Evolutionary conservation across 352 stramenopile genomes (phyloP), one percentile per base, ranked within the genome.

Genomic region (Phytopythium vexans): DNA sequence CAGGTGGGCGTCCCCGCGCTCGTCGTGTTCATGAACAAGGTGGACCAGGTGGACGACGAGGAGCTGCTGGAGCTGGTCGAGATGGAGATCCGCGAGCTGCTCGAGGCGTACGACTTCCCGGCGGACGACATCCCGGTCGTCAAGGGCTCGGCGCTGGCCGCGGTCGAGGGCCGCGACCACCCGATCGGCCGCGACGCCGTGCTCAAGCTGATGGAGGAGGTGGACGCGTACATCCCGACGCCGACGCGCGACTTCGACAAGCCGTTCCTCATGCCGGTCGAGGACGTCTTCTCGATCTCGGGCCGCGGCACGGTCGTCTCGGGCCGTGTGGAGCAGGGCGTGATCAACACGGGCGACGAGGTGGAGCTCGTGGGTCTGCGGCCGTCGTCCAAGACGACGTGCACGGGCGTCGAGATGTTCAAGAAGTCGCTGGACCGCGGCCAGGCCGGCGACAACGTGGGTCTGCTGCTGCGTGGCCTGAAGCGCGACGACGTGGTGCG

Each of bases 21-120:
- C 8, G 95, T 98, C 35, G 94, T 98, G 11, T 98, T 98, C 69
- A 78, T 99, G 57, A 99, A 99, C 78, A 99, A 99, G 72, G 83
- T 94, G 9, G 34, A 12, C 32, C 48, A 58, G 14, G 50, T 61
- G 34, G 48, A 31, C 35, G 38, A 58, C 8, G 8, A 15, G 9
- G 40, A 46, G 12, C 52, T 66, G 6, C 8, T 66, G 8, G 10
- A 36, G 8, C 0, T 66, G 15, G 52, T 66, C 0, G 48, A 42
- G 6, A 38, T n/a, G 6, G 52, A 47, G 7, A 49, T 36, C 31
- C 42, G 41, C 5, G 12, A 52, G 27, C 9, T 8, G 12, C 16
- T 48, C 49, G 96, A 99, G 75, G 93, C 97, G 63, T 98, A 99
- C 70, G 87, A 98, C 42, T 99, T 98, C 69, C 82, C 94, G 41